Evolutionary conservation across 2,329 filamentous ascomycete species (phyloP).

Genomic region (Cordyceps cicadae): DNA sequence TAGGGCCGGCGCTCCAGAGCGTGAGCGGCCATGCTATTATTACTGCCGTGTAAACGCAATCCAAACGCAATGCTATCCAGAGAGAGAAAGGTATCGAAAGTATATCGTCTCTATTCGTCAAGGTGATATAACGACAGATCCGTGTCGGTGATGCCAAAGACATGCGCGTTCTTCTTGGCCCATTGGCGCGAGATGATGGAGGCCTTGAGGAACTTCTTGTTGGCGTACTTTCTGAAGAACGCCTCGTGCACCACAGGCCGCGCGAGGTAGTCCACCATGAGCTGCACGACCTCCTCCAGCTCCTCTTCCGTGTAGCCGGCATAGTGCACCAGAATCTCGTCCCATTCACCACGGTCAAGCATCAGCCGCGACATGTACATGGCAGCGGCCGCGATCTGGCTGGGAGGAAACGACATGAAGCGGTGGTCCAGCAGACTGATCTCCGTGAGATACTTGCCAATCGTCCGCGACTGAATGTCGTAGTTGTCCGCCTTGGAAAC

Average conservation of each 20-base stretch:
- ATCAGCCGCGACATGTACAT: slow-evolving; percentile 94
- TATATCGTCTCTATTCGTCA: slow-evolving; percentile 14
- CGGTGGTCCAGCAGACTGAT: slow-evolving; percentile 92
- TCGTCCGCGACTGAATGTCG: slow-evolving; percentile 92
- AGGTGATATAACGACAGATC: slow-evolving; percentile 44
- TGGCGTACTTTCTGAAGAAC: slow-evolving; percentile 99
- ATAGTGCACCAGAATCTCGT: slow-evolving; percentile 80
- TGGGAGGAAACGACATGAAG: slow-evolving; percentile 83
- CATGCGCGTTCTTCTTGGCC: slow-evolving; percentile 70
- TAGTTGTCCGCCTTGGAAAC: slow-evolving; percentile 99
- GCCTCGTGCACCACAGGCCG: slow-evolving; percentile 88
- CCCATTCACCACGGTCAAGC: slow-evolving; percentile 85
- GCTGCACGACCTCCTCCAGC: slow-evolving; percentile 80
- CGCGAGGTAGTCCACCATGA: slow-evolving; percentile 96
- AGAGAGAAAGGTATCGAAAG: slow-evolving; percentile 7
- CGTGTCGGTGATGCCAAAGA: slow-evolving; percentile 46
- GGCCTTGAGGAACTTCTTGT: slow-evolving; percentile 98
- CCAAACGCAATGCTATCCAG: slow-evolving; percentile 20
- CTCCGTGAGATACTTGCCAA: slow-evolving; percentile 96
- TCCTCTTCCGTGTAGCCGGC: slow-evolving; percentile 89
- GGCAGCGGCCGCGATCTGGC: slow-evolving; percentile 80
- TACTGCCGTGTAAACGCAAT: slow-evolving; percentile 28
- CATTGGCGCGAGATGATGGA: slow-evolving; percentile 87
- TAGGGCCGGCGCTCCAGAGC: slow-evolving; percentile 10
- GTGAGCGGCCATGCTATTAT: slow-evolving; percentile 16